Evolutionary conservation across 306 rosid genomes (phyloP), one percentile per base, ranked within the genome.

Genomic region (Vigna unguiculata): DNA sequence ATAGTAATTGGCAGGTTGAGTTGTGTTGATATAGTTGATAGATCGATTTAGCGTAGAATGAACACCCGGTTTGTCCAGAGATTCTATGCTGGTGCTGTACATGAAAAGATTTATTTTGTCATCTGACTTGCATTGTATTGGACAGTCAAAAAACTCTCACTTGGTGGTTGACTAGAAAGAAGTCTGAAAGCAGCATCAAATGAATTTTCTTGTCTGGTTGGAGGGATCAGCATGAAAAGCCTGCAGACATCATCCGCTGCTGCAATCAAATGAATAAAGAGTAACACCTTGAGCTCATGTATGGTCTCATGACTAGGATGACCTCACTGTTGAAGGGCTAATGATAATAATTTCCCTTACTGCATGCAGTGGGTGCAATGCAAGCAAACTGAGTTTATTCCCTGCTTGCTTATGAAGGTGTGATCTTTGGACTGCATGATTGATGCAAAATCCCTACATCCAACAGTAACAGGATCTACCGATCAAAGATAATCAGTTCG

Each of bases 1-100:
- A 41, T 30, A 45, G 59, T 64, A 69, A 41, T 80, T 64, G 54
- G 66, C n/a, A 13, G 30, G 43, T 55, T 63, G 60, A 43, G 34
- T 51, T 40, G 2, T 38, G 19, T 34, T 32, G 14, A 21, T 64
- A 28, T 54, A 30, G 28, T 4, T 13, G 67, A 9, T 60, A 16
- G 65, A 60, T 10, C 34, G 9, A 41, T 32, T 47, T 11, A 36
- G 6, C 47, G 8, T 16, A 14, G 3, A 14, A 14, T 8, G 9
- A 49, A 51, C 25, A 16, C 11, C 12, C 25, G 40, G 21, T 48
- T 19, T 10, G 47, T 72, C 16, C 57, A n/a, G 24, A 77, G 65
- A 36, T 64, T 63, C 19, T 46, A 17, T 22, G 28, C 61, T 77
- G 78, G 9, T 48, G 62, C 13, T 51, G 51, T 77, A 64, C 16